Evolutionary conservation across 1,139 yeast species (phyloP), one percentile per base, ranked within the genome.

Genomic region (Zygosaccharomyces sapae): DNA sequence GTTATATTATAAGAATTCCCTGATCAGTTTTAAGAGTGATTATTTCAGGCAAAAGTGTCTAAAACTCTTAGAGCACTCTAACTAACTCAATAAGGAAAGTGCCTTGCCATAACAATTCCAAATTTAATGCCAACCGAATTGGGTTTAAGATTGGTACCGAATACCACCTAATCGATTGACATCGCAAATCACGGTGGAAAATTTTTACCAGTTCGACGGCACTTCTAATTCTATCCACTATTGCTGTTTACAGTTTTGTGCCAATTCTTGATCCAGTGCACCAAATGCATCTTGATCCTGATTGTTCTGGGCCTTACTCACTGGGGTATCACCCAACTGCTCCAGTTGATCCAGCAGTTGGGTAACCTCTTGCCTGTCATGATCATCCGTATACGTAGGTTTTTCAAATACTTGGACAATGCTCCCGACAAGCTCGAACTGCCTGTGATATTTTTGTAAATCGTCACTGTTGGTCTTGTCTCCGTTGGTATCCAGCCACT

Each of bases 291-390:
- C 54, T 22, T 50, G 44, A n/a, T 56, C 51, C n/a, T 53, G 55
- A 41, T 68, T 70, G 38, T 66, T 71, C 50, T 18, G 41, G 27
- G 45, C 49, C 55, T 60, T 60, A 41, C 56, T 55, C 12, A 77
- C 68, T 3, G 98, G 98, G 0, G 96, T 95, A 59, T 88, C 86
- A 0, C 97, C 96, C 41, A 87, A 71, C 47, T 83, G 90, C 59
- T 86, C 89, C 66, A 86, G 77, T 10, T 76, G 71, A 54, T 86
- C 94, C 57, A 89, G 70, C 53, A 81, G 75, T 7, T 68, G 50
- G 57, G 81, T 75, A 49, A 84, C 73, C 55, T 72, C 71, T 47
- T 77, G 77, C 62, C 84, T 70, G 63, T 79, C 73, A 44, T 76
- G 73, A 9, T 73, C 74, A 52, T 83, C 86, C 42, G 70, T 67